Conservation (phyloP, 2,329 filamentous ascomycete species). For the Xylariaceae sp. region DNA sequence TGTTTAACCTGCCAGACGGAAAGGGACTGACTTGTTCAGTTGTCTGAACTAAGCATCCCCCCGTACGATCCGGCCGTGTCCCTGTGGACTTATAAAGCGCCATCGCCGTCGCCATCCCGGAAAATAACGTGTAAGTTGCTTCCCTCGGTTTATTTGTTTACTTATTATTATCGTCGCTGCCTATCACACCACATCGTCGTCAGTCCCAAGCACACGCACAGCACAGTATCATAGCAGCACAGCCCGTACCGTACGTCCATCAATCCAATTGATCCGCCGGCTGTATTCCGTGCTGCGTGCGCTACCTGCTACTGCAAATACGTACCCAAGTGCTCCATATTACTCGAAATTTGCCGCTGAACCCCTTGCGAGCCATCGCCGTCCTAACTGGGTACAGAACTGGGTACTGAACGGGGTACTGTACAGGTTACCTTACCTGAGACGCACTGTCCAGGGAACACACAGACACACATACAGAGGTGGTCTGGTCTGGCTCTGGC, state of each 20-base stretch:
- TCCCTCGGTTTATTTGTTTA: neutral
- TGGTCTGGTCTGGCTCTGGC: too few species aligned
- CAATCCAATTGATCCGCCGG: neutral
- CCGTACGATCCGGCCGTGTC: neutral
- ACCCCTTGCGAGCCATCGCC: neutral
- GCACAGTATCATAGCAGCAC: neutral
- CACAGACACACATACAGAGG: neutral
- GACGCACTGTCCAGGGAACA: slow-evolving; percentile 1
- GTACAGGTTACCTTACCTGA: neutral
- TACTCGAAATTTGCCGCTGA: neutral
- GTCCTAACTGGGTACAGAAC: neutral
- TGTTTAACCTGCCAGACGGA: neutral
- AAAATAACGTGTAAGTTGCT: neutral
- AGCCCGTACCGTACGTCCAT: neutral
- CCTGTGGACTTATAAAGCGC: neutral
- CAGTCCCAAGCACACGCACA: neutral
- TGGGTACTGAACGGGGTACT: neutral
- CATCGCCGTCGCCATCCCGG: neutral
- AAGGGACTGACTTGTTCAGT: neutral
- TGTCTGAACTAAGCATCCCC: neutral
- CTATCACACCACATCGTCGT: neutral
- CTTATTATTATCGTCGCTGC: neutral
- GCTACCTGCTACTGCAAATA: too few species aligned
- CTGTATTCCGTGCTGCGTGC: neutral
- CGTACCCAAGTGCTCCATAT: too few species aligned